Conservation (phyloP, 73 alveolate genomes). For the Effrenium voratum region DNA sequence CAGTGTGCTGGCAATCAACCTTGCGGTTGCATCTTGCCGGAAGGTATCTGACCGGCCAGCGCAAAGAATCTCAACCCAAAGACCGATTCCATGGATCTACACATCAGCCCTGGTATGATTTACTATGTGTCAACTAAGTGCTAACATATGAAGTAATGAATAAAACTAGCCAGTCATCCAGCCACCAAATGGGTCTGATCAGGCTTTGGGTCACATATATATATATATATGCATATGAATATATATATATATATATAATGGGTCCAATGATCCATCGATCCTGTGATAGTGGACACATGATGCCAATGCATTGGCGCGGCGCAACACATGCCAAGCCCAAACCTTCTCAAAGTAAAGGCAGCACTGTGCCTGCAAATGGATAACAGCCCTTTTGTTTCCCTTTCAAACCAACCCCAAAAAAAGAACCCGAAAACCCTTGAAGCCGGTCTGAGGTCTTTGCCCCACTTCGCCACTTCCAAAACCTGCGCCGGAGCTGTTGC, state of each 20-base stretch:
- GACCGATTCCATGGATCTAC: too few relatives aligned
- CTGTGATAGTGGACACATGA: background rate
- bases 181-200: too few relatives aligned
- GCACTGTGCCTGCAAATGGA: too few relatives aligned
- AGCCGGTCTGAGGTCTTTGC: background rate
- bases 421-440: background rate
- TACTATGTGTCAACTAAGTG: too few relatives aligned
- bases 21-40: too few relatives aligned
- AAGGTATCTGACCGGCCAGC: too few relatives aligned
- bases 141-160: too few relatives aligned
- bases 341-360: too few relatives aligned
- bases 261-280: background rate
- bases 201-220: background rate
- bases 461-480: conserved; percentile 35
- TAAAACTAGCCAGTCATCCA: too few relatives aligned
- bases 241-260: background rate
- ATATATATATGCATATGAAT: background rate
- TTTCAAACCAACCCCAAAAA: background rate
- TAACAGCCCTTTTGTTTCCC: background rate
- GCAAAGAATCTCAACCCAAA: too few relatives aligned
- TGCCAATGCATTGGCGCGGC: background rate
- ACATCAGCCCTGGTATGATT: too few relatives aligned
- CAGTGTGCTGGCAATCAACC: too few relatives aligned
- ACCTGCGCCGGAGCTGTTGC: background rate
- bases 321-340: background rate